Percentiles rank a stretch among this genome's conserved stretches.
These are phyloP conservation scores for Cytidiella melzeri DNA, from an alignment of 768 basidiomycete genomes.

Conservation along the genomic window DNA sequence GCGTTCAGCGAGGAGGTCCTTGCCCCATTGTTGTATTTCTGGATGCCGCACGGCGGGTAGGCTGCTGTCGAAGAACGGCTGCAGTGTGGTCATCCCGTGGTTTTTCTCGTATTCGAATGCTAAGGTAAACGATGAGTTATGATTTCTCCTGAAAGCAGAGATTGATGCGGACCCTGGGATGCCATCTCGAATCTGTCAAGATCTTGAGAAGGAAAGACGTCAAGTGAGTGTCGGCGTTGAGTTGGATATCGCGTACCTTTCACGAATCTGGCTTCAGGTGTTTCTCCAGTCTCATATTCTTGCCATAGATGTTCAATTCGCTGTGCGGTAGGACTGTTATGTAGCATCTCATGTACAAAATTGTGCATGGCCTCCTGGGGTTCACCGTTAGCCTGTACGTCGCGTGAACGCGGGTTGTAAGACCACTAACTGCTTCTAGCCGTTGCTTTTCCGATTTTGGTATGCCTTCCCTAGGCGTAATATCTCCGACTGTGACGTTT, in stretches of 20 bases:
- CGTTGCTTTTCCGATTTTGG: constrained; percentile 72
- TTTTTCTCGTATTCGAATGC: constrained; percentile 70
- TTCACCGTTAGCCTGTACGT: not conserved
- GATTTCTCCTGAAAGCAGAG: not conserved
- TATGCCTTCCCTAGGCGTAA: constrained; percentile 85
- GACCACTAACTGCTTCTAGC: constrained; percentile 55
- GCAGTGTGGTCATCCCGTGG: constrained; percentile 43
- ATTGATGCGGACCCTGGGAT: constrained; percentile 51
- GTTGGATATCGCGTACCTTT: constrained; percentile 48
- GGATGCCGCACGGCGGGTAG: constrained; percentile 65
- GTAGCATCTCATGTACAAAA: constrained; percentile 87
- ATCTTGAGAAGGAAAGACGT: no score
- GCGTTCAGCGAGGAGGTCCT: constrained; percentile 48
- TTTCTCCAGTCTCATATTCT: constrained; percentile 80
- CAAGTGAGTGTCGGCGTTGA: not conserved
- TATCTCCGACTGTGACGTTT: constrained; percentile 71
- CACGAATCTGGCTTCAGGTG: constrained; percentile 77
- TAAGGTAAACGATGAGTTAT: constrained; percentile 23
- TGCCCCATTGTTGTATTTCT: constrained; percentile 70
- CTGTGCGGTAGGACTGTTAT: constrained; percentile 59
- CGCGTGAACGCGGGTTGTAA: not conserved
- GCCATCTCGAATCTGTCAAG: constrained; percentile 88
- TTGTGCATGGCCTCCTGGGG: constrained; percentile 83
- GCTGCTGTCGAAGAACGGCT: constrained; percentile 78
- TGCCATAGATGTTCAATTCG: constrained; percentile 68